These are phyloP conservation scores for Luvunga scandens DNA, from an alignment of 345 rosid genomes.

Conservation along the genomic window DNA sequence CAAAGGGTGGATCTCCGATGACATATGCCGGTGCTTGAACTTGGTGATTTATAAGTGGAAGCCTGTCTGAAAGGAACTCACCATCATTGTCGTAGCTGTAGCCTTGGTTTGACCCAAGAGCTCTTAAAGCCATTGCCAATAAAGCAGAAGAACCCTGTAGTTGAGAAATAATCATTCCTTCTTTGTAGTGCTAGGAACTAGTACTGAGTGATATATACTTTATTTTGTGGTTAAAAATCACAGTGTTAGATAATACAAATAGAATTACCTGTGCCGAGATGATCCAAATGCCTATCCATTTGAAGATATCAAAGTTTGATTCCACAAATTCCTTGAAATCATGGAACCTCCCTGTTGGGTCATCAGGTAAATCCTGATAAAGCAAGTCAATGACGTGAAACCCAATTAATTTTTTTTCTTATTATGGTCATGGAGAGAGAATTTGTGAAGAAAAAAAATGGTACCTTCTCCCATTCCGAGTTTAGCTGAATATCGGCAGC, in stretches of 20 bases:
- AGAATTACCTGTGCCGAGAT: conserved; percentile 41
- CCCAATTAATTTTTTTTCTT: neutral
- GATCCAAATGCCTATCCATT: conserved; percentile 40
- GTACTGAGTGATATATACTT: neutral
- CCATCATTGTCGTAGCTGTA: conserved; percentile 31
- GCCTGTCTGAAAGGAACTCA: conserved; percentile 24
- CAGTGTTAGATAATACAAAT: neutral
- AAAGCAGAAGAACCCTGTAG: conserved; percentile 41
- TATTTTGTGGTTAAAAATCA: neutral
- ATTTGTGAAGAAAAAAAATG: neutral
- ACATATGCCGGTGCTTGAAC: conserved; percentile 19
- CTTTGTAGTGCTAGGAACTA: neutral
- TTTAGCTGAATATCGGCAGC: conserved; percentile 49
- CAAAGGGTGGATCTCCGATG: conserved; percentile 16
- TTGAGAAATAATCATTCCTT: too few relatives aligned
- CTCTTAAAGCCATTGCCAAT: conserved; percentile 36
- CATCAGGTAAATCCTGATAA: conserved; percentile 56
- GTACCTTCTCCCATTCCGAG: conserved; percentile 55
- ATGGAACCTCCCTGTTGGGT: conserved; percentile 51
- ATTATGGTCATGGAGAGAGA: neutral
- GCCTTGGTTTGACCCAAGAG: conserved; percentile 18
- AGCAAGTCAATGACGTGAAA: neutral
- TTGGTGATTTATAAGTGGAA: conserved; percentile 33
- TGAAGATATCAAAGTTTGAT: conserved; percentile 39
- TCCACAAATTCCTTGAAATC: conserved; percentile 48